Evolutionary conservation across 139 green algal genomes (phyloP), one percentile per base, ranked within the genome.

Genomic region (Ostreobium quekettii): DNA sequence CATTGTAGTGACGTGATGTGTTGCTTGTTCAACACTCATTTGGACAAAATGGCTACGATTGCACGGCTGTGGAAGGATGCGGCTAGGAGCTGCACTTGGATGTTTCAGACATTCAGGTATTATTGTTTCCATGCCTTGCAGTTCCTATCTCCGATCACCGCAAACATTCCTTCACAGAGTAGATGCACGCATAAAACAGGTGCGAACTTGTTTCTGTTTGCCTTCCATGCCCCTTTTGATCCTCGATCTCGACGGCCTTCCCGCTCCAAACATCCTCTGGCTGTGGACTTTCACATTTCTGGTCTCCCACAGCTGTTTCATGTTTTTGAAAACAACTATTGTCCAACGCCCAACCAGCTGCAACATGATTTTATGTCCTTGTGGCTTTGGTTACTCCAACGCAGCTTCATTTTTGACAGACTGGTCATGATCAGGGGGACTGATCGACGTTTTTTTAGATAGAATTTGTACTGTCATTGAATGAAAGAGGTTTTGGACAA

Each of bases 141-240:
- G 59, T 42, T 66, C 30, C 4, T 66, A 66, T 19, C 19, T 66
- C 22, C 59, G 32, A 48, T 38, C 59, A 6, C 59, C 59, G 46
- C 7, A 8, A 19, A 66, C 59, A n/a, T 66, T 66, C 59, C 32
- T 66, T 7, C 59, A 66, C 32, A 47, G 5, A 5, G 59, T 66
- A 11, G 59, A 66, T 66, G 28, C 59, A 7, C 8, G 59, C n/a
- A 8, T 66, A 31, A 66, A 66, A 47, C 59, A 66, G 32, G 59
- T 66, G 11, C n/a, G n/a, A n/a, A n/a, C n/a, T n/a, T n/a, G n/a
- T n/a, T n/a, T n/a, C n/a, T n/a, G n/a, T n/a, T n/a, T n/a, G n/a
- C n/a, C n/a, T n/a, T n/a, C n/a, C n/a, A n/a, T n/a, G n/a, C n/a
- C n/a, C n/a, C n/a, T n/a, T n/a, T n/a, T n/a, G n/a, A n/a, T n/a